Base-by-base conservation (phyloP, 345 rosid genomes). In the Raphanus raphanistrum region DNA sequence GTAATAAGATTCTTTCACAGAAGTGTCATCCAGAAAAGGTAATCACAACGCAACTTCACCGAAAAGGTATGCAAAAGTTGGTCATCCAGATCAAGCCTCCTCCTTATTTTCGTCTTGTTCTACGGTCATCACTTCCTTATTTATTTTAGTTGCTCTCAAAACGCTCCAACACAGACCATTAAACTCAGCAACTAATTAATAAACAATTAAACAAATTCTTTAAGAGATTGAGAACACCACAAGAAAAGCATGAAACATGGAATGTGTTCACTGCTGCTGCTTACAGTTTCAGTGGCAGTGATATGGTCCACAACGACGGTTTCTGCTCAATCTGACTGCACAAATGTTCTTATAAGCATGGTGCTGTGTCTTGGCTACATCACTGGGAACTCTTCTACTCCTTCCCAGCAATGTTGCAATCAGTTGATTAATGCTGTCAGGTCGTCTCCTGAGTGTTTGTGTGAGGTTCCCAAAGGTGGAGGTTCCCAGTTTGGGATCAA, bases 371-470 rank as follows among this genome's bases (percentile, higher is more conserved):
- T 94, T 33, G 84, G 80, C 72, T 92, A 82, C 77, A 88, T 94
- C 8, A 84, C 87, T 0, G 92, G 90, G 25, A 89, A 86, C 82
- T 78, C 87, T 50, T 82, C 97, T 15, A 78, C 83, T 41, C 95
- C 97, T 0, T 84, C 94, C 54, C 78, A 88, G 2, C 87, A 75
- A 45, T 94, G 98, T 83, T 94, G 98, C 82, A 36, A 81, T 0
- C 92, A 90, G 86, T 90, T 94, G 1, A 84, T 87, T 50, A 79
- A 33, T 61, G 92, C 88, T 0, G 94, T 94, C 12, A 77, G 81
- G 28, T 87, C 88, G n/a, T 86, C 92, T 13, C 86, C 95, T 12
- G 81, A 88, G 75, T 93, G 98, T 88, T 77, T 93, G 84, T 93
- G 97, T 76, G 66, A 84, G 76, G 88, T 85, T 73, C 85, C 89